Percentiles rank a stretch among this genome's conserved stretches.
These are phyloP conservation scores for Fusarium austroafricanum DNA, from an alignment of 2,329 filamentous ascomycete species.

Conservation along the genomic window DNA sequence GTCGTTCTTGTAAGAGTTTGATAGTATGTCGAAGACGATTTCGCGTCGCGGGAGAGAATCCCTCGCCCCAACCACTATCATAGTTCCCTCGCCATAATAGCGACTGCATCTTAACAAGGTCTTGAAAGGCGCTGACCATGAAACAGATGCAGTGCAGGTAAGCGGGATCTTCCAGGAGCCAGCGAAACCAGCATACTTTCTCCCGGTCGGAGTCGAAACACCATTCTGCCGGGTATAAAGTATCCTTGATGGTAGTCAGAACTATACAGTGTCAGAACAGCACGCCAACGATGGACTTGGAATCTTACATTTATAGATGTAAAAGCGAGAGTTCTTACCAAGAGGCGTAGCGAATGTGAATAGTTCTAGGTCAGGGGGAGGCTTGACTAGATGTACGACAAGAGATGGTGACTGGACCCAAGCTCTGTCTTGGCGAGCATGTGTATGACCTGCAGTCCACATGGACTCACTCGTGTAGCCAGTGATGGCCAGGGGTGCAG, in stretches of 20 bases:
- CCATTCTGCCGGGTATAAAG: constrained; percentile 47
- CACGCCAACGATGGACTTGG: rapidly evolving
- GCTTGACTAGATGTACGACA: constrained; percentile 12
- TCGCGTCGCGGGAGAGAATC: constrained; percentile 29
- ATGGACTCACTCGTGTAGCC: not conserved
- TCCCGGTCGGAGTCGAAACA: constrained; percentile 41
- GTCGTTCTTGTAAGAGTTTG: constrained; percentile 26
- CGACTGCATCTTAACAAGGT: constrained; percentile 10
- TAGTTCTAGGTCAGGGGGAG: constrained; percentile 33
- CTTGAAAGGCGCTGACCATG: constrained; percentile 41
- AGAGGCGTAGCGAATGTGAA: constrained; percentile 40
- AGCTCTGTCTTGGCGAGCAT: constrained; percentile 8
- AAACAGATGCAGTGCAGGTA: constrained; percentile 46
- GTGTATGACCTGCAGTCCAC: constrained; percentile 9
- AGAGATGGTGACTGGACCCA: constrained; percentile 35
- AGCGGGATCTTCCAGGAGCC: constrained; percentile 43
- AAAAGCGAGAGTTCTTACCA: constrained; percentile 12
- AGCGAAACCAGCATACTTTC: constrained; percentile 46
- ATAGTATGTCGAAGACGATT: constrained; percentile 35
- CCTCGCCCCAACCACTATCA: not conserved
- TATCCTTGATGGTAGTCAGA: constrained; percentile 44
- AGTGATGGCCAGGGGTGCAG: not conserved
- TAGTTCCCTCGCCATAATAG: not conserved
- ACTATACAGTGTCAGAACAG: constrained; percentile 22
- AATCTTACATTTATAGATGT: constrained; percentile 37